Base-by-base conservation (phyloP, 1,139 yeast genomes). In the Hyphopichia khmerensis region DNA sequence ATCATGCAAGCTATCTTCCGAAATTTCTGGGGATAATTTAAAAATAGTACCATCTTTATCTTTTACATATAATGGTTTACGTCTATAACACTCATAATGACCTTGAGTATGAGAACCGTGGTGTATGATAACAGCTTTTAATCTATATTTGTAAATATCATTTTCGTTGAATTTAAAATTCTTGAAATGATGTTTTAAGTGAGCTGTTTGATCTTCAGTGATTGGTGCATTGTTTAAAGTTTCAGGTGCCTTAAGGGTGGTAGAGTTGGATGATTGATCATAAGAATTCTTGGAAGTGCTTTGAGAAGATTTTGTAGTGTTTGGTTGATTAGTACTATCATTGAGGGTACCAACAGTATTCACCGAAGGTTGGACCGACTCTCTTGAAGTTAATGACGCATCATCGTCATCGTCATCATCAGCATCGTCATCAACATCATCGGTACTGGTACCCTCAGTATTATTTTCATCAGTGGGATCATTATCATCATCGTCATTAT, bases 31-130 rank as follows among this genome's bases (percentile, higher is more conserved):
- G 1, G 79, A 69, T 30, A 77, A 57, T 53, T 77, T 76, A 46
- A 77, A 66, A 34, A 68, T 77, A 53, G 51, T 63, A 2, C 79
- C 79, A 2, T 72, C 75, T 23, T 50, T 59, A 47, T 75, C 77
- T 53, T 79, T 82, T 40, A 77, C 80, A 48, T 72, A 77, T 10
- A 77, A 62, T 2, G 93, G 91, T 55, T 87, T 87, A 38, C 76
- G 77, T 49, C 82, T 81, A 59, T 80, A 87, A 51, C 93, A 84
- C 55, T 87, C 95, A 56, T 87, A 93, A 59, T 93, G 99, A 0
- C 98, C 99, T 38, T 84, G 81, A 16, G 85, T 77, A 62, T 93
- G 98, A 1, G 95, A 82, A 0, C 98, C 99, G 41, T 83, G 80
- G 58, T 93, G 99, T 47, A 89, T 76, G 19, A 93, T 82, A 51